Conservation (phyloP, 345 rosid genomes). For the Gossypium australe region DNA sequence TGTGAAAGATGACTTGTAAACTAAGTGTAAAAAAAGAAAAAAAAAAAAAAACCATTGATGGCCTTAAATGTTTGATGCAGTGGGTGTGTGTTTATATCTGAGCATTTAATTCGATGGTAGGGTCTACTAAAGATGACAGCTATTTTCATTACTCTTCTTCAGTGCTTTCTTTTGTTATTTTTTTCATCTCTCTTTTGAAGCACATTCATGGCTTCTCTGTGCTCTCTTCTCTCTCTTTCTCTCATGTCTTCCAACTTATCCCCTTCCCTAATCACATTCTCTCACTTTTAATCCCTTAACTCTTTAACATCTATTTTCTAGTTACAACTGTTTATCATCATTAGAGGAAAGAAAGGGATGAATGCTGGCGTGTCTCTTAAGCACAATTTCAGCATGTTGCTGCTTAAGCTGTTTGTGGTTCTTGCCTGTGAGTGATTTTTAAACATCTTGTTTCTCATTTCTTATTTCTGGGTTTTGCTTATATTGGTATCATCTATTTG, state of each 20-base stretch:
- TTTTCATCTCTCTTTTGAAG: slow-evolving; percentile 26
- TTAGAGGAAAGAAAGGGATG: slow-evolving; percentile 20
- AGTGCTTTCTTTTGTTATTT: neutral
- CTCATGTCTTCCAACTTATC: neutral
- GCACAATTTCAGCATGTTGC: slow-evolving; percentile 19
- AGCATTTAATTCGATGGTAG: slow-evolving; percentile 14
- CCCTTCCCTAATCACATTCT: neutral
- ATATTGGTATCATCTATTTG: slow-evolving; percentile 27
- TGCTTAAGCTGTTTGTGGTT: slow-evolving; percentile 26
- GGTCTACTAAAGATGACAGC: slow-evolving; percentile 20
- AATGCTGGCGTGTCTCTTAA: slow-evolving; percentile 33
- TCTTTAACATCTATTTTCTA: neutral
- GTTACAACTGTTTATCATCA: neutral
- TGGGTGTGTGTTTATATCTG: neutral
- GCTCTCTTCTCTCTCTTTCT: slow-evolving; percentile 8
- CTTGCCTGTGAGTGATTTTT: slow-evolving; percentile 33
- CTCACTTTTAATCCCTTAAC: neutral
- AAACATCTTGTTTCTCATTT: slow-evolving; percentile 10
- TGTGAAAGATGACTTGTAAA: slow-evolving; percentile 1
- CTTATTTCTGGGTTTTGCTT: slow-evolving; percentile 21
- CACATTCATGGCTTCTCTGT: slow-evolving; percentile 28
- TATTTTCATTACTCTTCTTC: slow-evolving; percentile 5
- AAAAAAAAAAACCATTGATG: slow-evolving; percentile 19
- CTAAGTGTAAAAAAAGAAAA: neutral
- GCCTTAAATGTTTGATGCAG: slow-evolving; percentile 16